These are phyloP conservation scores for Umbelopsis sp. DNA, from an alignment of 192 early-diverging fungal genomes.

Conservation along the genomic window DNA sequence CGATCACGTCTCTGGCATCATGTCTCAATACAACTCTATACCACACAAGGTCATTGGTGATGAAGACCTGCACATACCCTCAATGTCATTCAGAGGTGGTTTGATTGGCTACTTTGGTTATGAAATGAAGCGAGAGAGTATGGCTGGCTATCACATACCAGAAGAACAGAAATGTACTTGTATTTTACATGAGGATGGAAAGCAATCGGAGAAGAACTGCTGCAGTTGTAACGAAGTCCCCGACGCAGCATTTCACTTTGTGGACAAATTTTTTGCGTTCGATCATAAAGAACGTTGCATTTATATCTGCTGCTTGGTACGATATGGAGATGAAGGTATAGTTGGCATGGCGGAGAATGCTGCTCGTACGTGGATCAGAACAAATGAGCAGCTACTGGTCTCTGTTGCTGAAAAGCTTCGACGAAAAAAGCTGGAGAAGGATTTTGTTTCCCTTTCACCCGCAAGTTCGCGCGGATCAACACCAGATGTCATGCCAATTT, in stretches of 20 bases:
- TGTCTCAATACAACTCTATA: constrained; percentile 32
- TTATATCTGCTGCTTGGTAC: constrained; percentile 26
- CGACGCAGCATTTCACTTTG: constrained; percentile 63
- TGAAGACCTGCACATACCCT: background rate
- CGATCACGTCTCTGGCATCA: constrained; percentile 61
- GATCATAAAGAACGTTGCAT: constrained; percentile 46
- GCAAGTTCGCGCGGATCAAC: constrained; percentile 20
- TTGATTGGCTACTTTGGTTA: constrained; percentile 92
- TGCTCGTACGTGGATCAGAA: constrained; percentile 39
- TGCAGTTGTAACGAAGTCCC: constrained; percentile 45
- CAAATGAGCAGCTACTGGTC: constrained; percentile 23
- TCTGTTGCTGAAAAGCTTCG: constrained; percentile 19
- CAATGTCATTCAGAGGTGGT: constrained; percentile 73
- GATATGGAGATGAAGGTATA: background rate
- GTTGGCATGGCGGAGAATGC: background rate
- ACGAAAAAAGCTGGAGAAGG: background rate
- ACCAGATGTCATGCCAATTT: constrained; percentile 23
- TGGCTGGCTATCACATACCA: constrained; percentile 54
- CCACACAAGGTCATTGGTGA: constrained; percentile 24
- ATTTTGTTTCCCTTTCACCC: background rate
- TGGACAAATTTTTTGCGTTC: constrained; percentile 59
- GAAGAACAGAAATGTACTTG: constrained; percentile 44
- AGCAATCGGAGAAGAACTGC: constrained; percentile 34
- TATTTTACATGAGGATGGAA: background rate
- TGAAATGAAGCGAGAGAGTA: constrained; percentile 87